These are phyloP conservation scores for Epichloe bromicola DNA, from an alignment of 2,329 filamentous ascomycete genomes.

Conservation along the genomic window DNA sequence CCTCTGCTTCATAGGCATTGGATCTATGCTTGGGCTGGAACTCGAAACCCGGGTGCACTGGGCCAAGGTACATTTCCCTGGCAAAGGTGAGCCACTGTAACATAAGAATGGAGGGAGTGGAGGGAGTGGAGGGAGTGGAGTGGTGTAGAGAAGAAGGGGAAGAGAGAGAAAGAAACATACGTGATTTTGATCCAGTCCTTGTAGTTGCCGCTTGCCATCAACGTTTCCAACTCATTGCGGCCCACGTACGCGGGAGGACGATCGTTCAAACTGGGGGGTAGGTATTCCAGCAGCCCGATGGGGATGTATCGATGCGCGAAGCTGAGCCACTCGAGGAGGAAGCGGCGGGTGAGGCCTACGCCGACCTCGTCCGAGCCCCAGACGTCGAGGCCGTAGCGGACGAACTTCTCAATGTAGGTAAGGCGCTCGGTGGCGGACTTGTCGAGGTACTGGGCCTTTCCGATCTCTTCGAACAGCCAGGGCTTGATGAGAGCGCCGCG, in stretches of 20 bases:
- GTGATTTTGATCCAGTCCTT: constrained; percentile 98
- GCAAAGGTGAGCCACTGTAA: constrained; percentile 2
- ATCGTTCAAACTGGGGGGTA: constrained; percentile 83
- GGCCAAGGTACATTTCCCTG: constrained; percentile 96
- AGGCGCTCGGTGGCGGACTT: constrained; percentile 85
- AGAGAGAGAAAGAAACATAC: constrained; percentile 36
- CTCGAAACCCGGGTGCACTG: constrained; percentile 76
- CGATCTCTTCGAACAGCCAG: constrained; percentile 96
- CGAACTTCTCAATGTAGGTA: constrained; percentile 76
- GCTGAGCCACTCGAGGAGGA: constrained; percentile 90
- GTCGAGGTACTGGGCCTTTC: constrained; percentile 83
- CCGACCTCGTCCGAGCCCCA: constrained; percentile 96
- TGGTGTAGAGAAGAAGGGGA: neutral
- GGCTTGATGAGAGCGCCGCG: constrained; percentile 93
- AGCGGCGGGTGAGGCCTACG: constrained; percentile 78
- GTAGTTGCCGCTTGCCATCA: constrained; percentile 82
- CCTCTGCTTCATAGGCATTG: constrained; percentile 73
- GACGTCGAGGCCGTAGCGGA: constrained; percentile 76
- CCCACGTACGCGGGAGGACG: constrained; percentile 74
- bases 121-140: neutral
- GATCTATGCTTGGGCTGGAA: constrained; percentile 98
- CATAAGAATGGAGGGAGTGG: neutral
- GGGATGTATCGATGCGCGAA: constrained; percentile 90
- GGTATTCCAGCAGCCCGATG: constrained; percentile 71
- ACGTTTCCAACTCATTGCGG: constrained; percentile 82